A percentile compares a stretch with the other conserved stretches of the same genome.
Conservation (phyloP, 1,139 yeast genomes). For the Dujonia santamariae region DNA sequence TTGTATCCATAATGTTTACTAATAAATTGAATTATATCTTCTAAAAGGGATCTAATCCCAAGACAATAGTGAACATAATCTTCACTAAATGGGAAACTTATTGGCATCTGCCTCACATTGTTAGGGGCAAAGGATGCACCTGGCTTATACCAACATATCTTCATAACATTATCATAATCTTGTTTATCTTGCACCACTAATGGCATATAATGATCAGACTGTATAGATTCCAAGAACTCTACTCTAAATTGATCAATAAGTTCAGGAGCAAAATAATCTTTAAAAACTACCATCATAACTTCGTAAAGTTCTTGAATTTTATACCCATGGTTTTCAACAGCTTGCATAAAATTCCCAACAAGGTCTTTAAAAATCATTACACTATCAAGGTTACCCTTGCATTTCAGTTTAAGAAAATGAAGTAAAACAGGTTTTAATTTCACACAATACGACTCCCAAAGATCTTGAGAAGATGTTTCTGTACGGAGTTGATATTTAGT, state of each 20-base stretch:
- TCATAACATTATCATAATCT: slow-evolving; percentile 61
- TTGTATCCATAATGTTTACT: slow-evolving; percentile 60
- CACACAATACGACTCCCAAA: slow-evolving; percentile 70
- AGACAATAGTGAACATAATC: slow-evolving; percentile 85
- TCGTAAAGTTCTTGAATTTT: slow-evolving; percentile 61
- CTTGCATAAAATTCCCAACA: slow-evolving; percentile 71
- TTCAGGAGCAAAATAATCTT: slow-evolving; percentile 55
- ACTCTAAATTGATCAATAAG: slow-evolving; percentile 55
- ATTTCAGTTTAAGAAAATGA: too few species aligned
- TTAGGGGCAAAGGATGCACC: slow-evolving; percentile 44
- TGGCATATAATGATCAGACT: slow-evolving; percentile 89
- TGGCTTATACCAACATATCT: slow-evolving; percentile 68
- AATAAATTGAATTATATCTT: slow-evolving; percentile 60
- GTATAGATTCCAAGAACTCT: slow-evolving; percentile 61
- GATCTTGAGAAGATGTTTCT: slow-evolving; percentile 62
- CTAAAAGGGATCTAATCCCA: slow-evolving; percentile 63
- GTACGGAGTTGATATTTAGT: slow-evolving; percentile 56
- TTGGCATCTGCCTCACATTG: slow-evolving; percentile 48
- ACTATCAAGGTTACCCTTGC: slow-evolving; percentile 29
- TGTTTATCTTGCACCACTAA: slow-evolving; percentile 59
- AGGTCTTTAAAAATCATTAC: slow-evolving; percentile 46
- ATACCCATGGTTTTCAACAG: slow-evolving; percentile 71
- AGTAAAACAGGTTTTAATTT: slow-evolving; percentile 56
- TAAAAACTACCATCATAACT: slow-evolving; percentile 57
- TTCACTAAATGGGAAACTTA: slow-evolving; percentile 84